Conservation (phyloP, 306 rosid species). For the Begonia masoniana region DNA sequence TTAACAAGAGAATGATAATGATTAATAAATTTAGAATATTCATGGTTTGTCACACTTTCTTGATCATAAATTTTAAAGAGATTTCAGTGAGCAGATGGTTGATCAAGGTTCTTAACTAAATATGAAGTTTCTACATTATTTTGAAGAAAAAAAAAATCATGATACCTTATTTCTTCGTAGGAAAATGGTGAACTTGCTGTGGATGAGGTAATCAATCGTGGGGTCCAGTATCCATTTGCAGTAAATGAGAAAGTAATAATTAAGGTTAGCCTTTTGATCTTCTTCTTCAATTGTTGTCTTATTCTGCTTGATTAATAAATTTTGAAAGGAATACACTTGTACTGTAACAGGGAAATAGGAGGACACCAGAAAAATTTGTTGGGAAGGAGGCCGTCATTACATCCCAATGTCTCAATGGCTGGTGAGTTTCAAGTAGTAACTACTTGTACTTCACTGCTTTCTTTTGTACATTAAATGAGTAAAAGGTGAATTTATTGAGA, state of each 20-base stretch:
- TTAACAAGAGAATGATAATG: too few relatives aligned
- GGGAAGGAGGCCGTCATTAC: conserved; percentile 98
- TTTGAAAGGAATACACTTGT: conserved; percentile 13
- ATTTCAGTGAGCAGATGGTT: too few relatives aligned
- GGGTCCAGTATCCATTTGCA: conserved; percentile 91
- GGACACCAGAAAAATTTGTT: conserved; percentile 96
- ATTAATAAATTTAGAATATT: too few relatives aligned
- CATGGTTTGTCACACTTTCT: too few relatives aligned
- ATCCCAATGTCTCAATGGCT: conserved; percentile 99
- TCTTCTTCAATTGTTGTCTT: conserved; percentile 6
- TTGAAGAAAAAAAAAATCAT: background rate
- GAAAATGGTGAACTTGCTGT: conserved; percentile 62
- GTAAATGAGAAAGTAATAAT: conserved; percentile 87
- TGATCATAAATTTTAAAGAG: too few relatives aligned
- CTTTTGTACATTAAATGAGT: background rate
- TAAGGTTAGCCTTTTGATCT: conserved; percentile 42
- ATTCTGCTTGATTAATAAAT: conserved; percentile 7
- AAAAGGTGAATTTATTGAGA: background rate
- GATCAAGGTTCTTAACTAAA: background rate
- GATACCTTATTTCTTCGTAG: conserved; percentile 22
- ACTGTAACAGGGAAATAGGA: conserved; percentile 68
- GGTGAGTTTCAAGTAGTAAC: conserved; percentile 42
- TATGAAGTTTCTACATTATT: background rate
- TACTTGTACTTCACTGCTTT: background rate
- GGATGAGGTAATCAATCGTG: conserved; percentile 52